Percentiles rank a stretch among this genome's conserved stretches.
phyloP scores from a whole-genome alignment of 139 green algal species.

The Chlorella sorokiniana region DNA sequence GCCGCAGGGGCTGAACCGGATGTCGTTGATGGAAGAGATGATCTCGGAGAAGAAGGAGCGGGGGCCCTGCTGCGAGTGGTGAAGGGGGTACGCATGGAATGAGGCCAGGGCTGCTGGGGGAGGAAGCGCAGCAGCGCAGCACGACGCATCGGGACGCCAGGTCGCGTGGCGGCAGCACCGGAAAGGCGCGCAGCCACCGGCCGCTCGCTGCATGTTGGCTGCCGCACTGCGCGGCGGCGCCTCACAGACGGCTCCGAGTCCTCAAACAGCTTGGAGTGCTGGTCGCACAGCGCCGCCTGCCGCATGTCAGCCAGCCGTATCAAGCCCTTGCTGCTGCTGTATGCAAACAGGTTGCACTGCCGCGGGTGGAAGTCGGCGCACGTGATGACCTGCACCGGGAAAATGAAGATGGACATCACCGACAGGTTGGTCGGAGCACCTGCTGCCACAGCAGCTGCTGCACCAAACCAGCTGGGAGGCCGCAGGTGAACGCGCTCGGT shows the following conservation, averaged over 20 bases:
- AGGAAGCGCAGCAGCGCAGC: too few relatives aligned
- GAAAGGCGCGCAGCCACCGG: neutral
- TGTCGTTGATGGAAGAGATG: conserved; percentile 92
- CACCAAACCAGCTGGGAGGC: neutral
- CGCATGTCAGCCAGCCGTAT: conserved; percentile 96
- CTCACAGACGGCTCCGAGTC: conserved; percentile 61
- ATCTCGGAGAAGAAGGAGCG: conserved; percentile 98
- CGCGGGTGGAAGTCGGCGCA: conserved; percentile 92
- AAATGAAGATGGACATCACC: neutral
- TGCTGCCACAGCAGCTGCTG: neutral
- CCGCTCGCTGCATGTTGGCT: neutral
- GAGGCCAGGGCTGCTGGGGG: too few relatives aligned
- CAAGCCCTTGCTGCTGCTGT: conserved; percentile 93
- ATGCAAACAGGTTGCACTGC: conserved; percentile 92
- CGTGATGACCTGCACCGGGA: conserved; percentile 95
- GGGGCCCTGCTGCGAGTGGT: conserved; percentile 47
- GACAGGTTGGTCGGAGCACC: neutral
- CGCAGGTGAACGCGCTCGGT: too few relatives aligned
- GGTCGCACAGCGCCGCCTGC: conserved; percentile 86
- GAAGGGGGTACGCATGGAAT: neutral
- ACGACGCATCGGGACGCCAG: too few relatives aligned
- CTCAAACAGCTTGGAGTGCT: conserved; percentile 82
- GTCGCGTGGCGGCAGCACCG: neutral
- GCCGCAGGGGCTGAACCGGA: conserved; percentile 90
- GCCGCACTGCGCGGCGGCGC: neutral